Evolutionary conservation across 495 filamentous ascomycete species (phyloP), one percentile per base, ranked within the genome.

Genomic region (Penicillium goetzii): DNA sequence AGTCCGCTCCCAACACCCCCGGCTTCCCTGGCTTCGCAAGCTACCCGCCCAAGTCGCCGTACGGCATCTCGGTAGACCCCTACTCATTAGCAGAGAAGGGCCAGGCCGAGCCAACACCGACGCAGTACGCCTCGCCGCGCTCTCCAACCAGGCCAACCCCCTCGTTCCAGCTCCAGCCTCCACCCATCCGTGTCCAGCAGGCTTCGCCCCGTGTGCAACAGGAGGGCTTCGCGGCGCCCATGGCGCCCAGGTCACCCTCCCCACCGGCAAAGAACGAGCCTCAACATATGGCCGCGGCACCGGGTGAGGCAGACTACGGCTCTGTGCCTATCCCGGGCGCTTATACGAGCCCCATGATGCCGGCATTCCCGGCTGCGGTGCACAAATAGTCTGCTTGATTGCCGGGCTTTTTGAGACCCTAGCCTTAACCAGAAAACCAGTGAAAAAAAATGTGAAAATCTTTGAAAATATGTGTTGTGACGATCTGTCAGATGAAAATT

Each of bases 1-100:
- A 98, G 77, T 96, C 94, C 23, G 93, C 92, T 12, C 93, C 93
- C 56, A 97, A 98, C 81, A 97, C 93, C 1, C 93, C 93, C 19
- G 92, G 92, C 69, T 91, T 96, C 78, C 68, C 78, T 34, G 69
- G 68, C 57, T 73, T 71, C 62, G 41, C 59, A 23, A 68, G 68
- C 10, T 77, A 77, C 63, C 78, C 78, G 6, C 88, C 89, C 59
- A 80, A 81, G 67, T 78, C 78, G 0, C 78, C 83, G 9, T 76
- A 72, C 33, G 73, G 76, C 30, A 72, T 78, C 6, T 66, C 65
- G 7, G 38, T 75, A 6, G 86, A 90, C 64, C 68, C 74, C 2
- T 79, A 83, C 64, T 79, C 79, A 14, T 70, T 76, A n/a, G 86
- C 85, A 4, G 85, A 88, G 70, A 85, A 89, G 52, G 87, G 86